A percentile compares a stretch with the other conserved stretches of the same genome.
These are phyloP conservation scores for Hyphodiscus sp. DNA, from an alignment of 2,329 filamentous ascomycete species.

Conservation along the genomic window DNA sequence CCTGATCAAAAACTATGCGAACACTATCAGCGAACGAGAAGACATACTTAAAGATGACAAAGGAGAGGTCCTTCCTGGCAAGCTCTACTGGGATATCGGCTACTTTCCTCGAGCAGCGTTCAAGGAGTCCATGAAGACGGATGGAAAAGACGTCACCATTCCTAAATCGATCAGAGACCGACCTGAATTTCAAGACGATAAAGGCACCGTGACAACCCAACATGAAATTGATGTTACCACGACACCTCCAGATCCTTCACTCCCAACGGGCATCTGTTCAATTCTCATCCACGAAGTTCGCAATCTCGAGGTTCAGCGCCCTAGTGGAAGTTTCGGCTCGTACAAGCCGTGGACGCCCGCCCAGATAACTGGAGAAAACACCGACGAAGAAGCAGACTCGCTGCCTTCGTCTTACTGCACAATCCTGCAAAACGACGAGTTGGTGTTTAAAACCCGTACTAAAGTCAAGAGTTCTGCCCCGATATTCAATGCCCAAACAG, in stretches of 20 bases:
- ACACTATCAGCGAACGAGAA: slow-evolving; percentile 86
- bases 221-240: slow-evolving; percentile 80
- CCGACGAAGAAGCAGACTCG: slow-evolving; percentile 72
- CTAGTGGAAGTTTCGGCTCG: slow-evolving; percentile 77
- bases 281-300: slow-evolving; percentile 91
- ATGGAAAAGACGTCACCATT: slow-evolving; percentile 75
- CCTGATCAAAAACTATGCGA: slow-evolving; percentile 87
- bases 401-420: slow-evolving; percentile 93
- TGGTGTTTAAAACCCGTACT: slow-evolving; percentile 55
- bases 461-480: slow-evolving; percentile 93
- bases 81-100: slow-evolving; percentile 93
- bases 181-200: slow-evolving; percentile 79
- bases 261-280: slow-evolving; percentile 85
- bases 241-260: slow-evolving; percentile 91
- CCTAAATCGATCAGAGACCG: slow-evolving; percentile 68
- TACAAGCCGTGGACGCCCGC: slow-evolving; percentile 88
- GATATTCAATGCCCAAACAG: slow-evolving; percentile 95
- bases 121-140: slow-evolving; percentile 74
- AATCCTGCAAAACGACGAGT: slow-evolving; percentile 79
- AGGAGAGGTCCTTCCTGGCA: slow-evolving; percentile 82
- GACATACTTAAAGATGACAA: slow-evolving; percentile 77
- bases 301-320: slow-evolving; percentile 84
- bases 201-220: slow-evolving; percentile 65
- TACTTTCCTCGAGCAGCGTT: slow-evolving; percentile 91
- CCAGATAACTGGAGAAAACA: slow-evolving; percentile 75